Evolutionary conservation across 177 flowering plant genomes (phyloP).

Genomic region (Vitis hybrid): DNA sequence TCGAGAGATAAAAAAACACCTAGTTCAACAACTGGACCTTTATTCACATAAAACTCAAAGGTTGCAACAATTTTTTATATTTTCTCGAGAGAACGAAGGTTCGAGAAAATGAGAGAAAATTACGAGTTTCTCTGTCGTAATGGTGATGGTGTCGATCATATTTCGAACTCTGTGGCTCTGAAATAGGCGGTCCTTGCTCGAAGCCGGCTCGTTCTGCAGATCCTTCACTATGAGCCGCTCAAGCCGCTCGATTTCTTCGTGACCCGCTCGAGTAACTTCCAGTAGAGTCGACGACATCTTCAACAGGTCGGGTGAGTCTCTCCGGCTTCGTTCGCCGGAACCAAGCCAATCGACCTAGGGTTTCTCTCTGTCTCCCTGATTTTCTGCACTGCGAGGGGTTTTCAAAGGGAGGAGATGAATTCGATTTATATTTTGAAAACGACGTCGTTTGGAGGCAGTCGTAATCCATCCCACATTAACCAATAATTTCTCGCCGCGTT

Average conservation of each 20-base stretch:
- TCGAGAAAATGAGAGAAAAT: background rate
- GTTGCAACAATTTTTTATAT: too few species aligned
- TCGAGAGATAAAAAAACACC: too few species aligned
- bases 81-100: too few species aligned
- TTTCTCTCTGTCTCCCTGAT: background rate
- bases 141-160: slow-evolving; percentile 69
- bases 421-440: too few species aligned
- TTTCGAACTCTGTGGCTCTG: slow-evolving; percentile 89
- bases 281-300: slow-evolving; percentile 92
- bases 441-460: too few species aligned
- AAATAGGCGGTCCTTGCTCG: slow-evolving; percentile 62
- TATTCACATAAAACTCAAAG: too few species aligned
- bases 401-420: too few species aligned
- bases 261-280: slow-evolving; percentile 81
- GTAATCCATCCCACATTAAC: too few species aligned
- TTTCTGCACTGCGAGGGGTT: background rate
- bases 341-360: background rate
- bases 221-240: slow-evolving; percentile 94
- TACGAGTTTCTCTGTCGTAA: slow-evolving; percentile 78
- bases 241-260: slow-evolving; percentile 95
- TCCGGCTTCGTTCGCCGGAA: background rate
- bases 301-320: background rate
- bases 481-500: too few species aligned
- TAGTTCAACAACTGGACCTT: too few species aligned
- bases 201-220: slow-evolving; percentile 73